A percentile compares a stretch with the other conserved stretches of the same genome.
phyloP scores from a whole-genome alignment of 2,329 filamentous ascomycete genomes.

The Xylaria polymorpha region DNA sequence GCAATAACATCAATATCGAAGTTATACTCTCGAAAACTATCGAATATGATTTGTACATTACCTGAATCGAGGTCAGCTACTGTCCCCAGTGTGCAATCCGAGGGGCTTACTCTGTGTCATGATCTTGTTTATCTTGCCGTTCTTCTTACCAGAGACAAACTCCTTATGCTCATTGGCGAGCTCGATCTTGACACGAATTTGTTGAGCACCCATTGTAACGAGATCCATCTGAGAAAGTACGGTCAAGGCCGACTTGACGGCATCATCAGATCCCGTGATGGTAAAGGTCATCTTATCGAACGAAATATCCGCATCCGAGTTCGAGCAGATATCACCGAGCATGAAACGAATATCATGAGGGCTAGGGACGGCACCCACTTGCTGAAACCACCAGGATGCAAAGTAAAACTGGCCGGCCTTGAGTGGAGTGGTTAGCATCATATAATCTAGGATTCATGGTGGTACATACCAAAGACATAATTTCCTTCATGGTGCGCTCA shows the following conservation, averaged over 20 bases:
- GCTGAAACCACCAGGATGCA: conserved; percentile 93
- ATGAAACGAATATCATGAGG: conserved; percentile 85
- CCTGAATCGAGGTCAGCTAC: conserved; percentile 56
- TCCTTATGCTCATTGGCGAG: conserved; percentile 99
- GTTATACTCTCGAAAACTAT: conserved; percentile 99
- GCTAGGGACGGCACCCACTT: conserved; percentile 74
- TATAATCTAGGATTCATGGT: not conserved
- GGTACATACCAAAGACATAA: conserved; percentile 85
- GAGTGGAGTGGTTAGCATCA: conserved; percentile 46
- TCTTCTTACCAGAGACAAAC: conserved; percentile 99
- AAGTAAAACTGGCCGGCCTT: conserved; percentile 97
- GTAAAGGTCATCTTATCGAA: conserved; percentile 96
- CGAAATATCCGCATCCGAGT: conserved; percentile 92
- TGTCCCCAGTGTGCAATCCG: conserved; percentile 27
- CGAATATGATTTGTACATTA: conserved; percentile 98
- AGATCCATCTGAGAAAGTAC: conserved; percentile 94
- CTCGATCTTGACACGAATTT: conserved; percentile 97
- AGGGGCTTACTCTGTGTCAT: conserved; percentile 88
- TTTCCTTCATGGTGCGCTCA: conserved; percentile 92
- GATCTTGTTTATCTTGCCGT: conserved; percentile 99
- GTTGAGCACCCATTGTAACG: conserved; percentile 77
- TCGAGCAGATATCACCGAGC: conserved; percentile 94
- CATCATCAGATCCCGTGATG: conserved; percentile 94
- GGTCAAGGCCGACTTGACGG: conserved; percentile 93
- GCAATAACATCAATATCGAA: conserved; percentile 99